phyloP scores from a whole-genome alignment of 495 filamentous ascomycete genomes.

The Cercophora newfieldiana region DNA sequence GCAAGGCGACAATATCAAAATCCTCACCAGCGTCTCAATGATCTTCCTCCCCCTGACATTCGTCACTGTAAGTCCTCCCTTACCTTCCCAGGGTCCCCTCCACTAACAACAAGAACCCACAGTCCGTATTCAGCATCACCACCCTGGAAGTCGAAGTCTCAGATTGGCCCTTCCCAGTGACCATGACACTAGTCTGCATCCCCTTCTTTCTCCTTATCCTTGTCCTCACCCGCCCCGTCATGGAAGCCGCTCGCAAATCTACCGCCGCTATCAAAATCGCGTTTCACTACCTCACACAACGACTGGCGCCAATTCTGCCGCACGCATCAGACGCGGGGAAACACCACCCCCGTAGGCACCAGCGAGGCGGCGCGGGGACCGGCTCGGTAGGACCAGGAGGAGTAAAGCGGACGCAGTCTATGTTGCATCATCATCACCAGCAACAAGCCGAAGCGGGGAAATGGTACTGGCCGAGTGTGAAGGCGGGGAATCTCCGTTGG shows the following conservation, averaged over 20 bases:
- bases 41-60: constrained; percentile 46
- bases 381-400: neutral
- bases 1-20: constrained; percentile 43
- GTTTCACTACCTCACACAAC: neutral
- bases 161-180: constrained; percentile 36
- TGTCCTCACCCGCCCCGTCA: constrained; percentile 28
- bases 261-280: neutral
- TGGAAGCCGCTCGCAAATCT: constrained; percentile 12
- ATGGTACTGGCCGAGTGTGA: neutral
- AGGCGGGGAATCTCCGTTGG: neutral
- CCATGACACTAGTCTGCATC: constrained; percentile 35
- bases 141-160: constrained; percentile 25
- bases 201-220: constrained; percentile 36
- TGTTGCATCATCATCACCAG: neutral
- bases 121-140: constrained; percentile 12
- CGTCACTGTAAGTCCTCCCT: constrained; percentile 30
- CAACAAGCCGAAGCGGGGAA: neutral
- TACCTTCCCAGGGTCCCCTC: neutral
- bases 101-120: neutral
- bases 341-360: neutral
- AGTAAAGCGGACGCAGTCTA: neutral
- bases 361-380: neutral
- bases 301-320: neutral
- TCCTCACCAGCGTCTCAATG: constrained; percentile 42
- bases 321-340: neutral